Evolutionary conservation across 352 stramenopile species (phyloP), one percentile per base, ranked within the genome.

Genomic region (Halophytophthora polymorphica): DNA sequence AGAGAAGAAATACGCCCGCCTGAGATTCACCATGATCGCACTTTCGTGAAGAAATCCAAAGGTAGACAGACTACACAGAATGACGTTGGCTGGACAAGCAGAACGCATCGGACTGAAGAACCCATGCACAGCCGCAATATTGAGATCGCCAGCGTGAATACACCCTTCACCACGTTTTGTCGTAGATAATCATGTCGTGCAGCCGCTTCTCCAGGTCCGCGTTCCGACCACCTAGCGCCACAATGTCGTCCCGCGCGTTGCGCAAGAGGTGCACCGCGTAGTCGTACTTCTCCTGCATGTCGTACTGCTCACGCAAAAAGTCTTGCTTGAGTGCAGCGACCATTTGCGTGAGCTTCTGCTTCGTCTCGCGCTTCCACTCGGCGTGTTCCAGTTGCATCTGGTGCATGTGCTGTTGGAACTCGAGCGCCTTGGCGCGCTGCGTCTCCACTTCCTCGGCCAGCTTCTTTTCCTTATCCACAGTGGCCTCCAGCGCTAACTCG

Each of bases 401-500:
- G 34, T 80, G 69, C 43, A 89, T 63, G 43, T 85, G 73, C 55
- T 88, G 62, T 50, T 86, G 73, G 19, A 85, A 73, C 11, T 66
- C 42, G 2, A 89, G 37, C 2, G 75, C 71, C 42, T 56, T 68
- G 15, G 38, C 48, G 2, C 80, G 75, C 65, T 90, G 80, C 0
- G 39, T 64, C 41, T 90, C 78, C 2, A 91, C 79, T 59, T 91
- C 81, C 17, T 89, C 76, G 1, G 74, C 63, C 6, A 92, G 64
- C 40, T 90, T 78, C 44, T 94, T 88, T 48, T 91, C 79, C 45
- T 91, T 92, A 53, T 90, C 77, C 8, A 68, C 67, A 1, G 78
- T 86, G 5, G 66, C 73, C 6, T 70, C 51, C 13, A 89, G 40
- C 17, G 71, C 66, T 6, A 76, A 43, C 21, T 74, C 56, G 1